Evolutionary conservation across 2,329 filamentous ascomycete species (phyloP), one percentile per base, ranked within the genome.

Genomic region (Apiospora phragmitis): DNA sequence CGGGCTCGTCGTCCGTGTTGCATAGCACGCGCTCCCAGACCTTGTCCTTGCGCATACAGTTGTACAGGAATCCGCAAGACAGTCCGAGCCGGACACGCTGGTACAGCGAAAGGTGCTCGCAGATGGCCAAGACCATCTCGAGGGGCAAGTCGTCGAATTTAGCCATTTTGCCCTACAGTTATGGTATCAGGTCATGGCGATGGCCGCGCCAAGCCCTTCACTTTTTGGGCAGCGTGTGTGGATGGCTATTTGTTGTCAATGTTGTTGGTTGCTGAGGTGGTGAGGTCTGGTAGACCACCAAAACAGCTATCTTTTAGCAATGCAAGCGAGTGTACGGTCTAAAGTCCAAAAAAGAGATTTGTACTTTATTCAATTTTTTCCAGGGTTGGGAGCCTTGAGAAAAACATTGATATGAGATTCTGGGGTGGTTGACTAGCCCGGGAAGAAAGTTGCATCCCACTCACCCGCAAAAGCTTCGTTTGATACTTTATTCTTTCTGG

Each of bases 61-160:
- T 8, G 38, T 70, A 66, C 29, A 72, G 62, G 16, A 47, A 59
- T 16, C 38, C 66, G 55, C 47, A 68, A 14, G 49, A 35, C 14
- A 72, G 32, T 21, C 65, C 71, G 18, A 72, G 70, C 26, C 66
- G 67, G 66, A 72, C 65, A 35, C 67, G 47, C 16, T 72, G 70
- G 66, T 69, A 67, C 16, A 71, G 43, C 9, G 70, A 68, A 55
- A 72, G 43, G 3, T 42, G 24, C 11, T 70, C 45, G 32, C 45
- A 51, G 32, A 72, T 43, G 29, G 67, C 62, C n/a, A 47, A 47
- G 14, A 72, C n/a, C 26, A 71, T 29, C 49, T 72, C 71, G 8
- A 21, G 11, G 21, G 71, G 71, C 41, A 72, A 70, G 26, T 3
- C 12, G 4, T n/a, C 3, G 8, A 62, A 38, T 8, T 2, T 38